A percentile compares a stretch with the other conserved stretches of the same genome.
Conservation (phyloP, 306 rosid genomes). For the Erythrophleum fordii region DNA sequence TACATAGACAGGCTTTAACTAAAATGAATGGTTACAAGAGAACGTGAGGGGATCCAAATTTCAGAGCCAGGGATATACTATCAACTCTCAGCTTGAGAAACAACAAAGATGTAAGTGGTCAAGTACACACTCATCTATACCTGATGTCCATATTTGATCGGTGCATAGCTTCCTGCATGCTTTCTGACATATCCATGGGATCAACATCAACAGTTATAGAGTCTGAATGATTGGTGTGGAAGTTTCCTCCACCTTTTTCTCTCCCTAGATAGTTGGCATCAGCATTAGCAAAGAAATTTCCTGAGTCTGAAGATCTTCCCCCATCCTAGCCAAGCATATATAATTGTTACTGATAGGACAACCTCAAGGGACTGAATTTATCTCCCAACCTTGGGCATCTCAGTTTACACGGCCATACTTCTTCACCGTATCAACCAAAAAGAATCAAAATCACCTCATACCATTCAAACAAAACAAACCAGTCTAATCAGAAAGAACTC, state of each 20-base stretch:
- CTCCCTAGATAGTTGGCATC: constrained; percentile 71
- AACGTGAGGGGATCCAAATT: background rate
- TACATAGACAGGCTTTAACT: too few species aligned
- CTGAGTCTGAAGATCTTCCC: constrained; percentile 78
- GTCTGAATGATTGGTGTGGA: constrained; percentile 51
- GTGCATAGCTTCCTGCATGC: constrained; percentile 99
- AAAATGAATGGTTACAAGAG: background rate
- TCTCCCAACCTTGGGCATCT: constrained; percentile 15
- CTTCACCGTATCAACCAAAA: constrained; percentile 30
- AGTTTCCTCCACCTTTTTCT: constrained; percentile 59
- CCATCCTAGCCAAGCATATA: constrained; percentile 65
- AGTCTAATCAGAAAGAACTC: constrained; percentile 9
- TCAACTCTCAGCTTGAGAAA: background rate
- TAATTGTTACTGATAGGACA: constrained; percentile 20
- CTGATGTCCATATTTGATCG: constrained; percentile 92
- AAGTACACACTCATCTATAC: constrained; percentile 54
- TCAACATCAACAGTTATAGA: constrained; percentile 57
- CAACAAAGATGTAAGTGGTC: constrained; percentile 24
- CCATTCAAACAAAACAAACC: constrained; percentile 1
- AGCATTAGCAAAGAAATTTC: constrained; percentile 80
- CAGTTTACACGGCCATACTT: constrained; percentile 8
- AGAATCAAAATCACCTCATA: background rate
- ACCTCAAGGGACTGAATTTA: constrained; percentile 13
- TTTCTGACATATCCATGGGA: constrained; percentile 92
- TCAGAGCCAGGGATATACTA: background rate